A percentile compares a stretch with the other conserved stretches of the same genome.
phyloP scores from a whole-genome alignment of 2,329 filamentous ascomycete genomes.

The Pestalotiopsis sp. region DNA sequence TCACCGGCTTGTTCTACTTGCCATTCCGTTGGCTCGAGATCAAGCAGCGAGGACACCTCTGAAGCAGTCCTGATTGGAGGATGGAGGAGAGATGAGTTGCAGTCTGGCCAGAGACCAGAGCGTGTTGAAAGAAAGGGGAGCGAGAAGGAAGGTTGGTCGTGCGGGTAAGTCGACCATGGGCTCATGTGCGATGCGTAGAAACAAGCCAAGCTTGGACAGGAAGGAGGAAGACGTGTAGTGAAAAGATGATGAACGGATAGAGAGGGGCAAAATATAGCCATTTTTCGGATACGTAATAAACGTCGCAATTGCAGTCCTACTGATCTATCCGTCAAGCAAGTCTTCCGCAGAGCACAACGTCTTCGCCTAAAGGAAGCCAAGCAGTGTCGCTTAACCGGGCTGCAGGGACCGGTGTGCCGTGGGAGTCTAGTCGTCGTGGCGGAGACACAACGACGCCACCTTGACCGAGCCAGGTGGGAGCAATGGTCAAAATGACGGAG shows the following conservation, averaged over 20 bases:
- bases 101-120: neutral
- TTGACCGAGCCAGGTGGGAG: constrained; percentile 85
- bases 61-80: neutral
- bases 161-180: neutral
- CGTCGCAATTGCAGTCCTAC: neutral
- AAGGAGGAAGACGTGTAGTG: neutral
- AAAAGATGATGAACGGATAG: neutral
- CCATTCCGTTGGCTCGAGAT: constrained; percentile 51
- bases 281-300: neutral
- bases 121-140: neutral
- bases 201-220: neutral
- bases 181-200: neutral
- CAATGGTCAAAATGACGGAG: constrained; percentile 84
- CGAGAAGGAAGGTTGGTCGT: neutral
- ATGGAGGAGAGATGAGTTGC: neutral
- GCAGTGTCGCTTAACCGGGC: constrained; percentile 67
- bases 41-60: constrained; percentile 34
- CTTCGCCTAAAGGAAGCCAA: constrained; percentile 81
- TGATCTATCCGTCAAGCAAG: constrained; percentile 34
- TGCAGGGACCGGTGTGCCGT: constrained; percentile 59
- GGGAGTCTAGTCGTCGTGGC: constrained; percentile 51
- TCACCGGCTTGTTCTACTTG: constrained; percentile 49
- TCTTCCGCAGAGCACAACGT: constrained; percentile 79
- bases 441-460: constrained; percentile 83
- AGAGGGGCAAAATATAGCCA: neutral